Conservation (phyloP, 1,284 basidiomycete species). For the Fomes fomentarius region DNA sequence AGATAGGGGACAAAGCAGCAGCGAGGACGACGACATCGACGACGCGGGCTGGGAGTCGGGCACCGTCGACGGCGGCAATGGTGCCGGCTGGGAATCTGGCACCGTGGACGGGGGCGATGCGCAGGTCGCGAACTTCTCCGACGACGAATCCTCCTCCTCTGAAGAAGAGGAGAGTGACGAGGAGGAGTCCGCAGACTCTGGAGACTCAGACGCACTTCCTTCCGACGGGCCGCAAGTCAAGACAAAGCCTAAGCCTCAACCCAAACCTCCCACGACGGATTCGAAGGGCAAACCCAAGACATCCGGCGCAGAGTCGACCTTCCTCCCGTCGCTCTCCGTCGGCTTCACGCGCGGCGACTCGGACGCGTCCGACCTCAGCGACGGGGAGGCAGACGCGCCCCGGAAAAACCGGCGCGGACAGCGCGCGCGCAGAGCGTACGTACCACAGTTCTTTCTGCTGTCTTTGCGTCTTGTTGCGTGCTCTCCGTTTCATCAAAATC, state of each 20-base stretch:
- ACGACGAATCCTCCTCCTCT: slow-evolving; percentile 27
- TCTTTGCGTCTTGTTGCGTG: slow-evolving; percentile 1
- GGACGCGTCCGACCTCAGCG: slow-evolving; percentile 74
- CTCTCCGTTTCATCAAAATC: slow-evolving; percentile 5
- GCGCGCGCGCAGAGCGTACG: slow-evolving; percentile 88
- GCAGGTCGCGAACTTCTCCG: slow-evolving; percentile 16
- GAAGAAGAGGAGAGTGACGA: slow-evolving; percentile 27
- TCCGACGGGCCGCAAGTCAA: too few relatives aligned
- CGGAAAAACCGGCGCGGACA: slow-evolving; percentile 94
- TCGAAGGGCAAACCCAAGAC: slow-evolving; percentile 23
- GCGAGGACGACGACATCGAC: slow-evolving; percentile 26
- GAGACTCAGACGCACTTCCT: slow-evolving; percentile 29
- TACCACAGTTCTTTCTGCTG: slow-evolving; percentile 28
- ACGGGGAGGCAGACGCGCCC: slow-evolving; percentile 58
- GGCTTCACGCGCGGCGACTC: slow-evolving; percentile 85
- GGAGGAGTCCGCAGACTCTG: background rate
- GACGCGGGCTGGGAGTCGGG: slow-evolving; percentile 49
- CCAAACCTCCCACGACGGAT: slow-evolving; percentile 7
- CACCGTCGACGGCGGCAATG: slow-evolving; percentile 34
- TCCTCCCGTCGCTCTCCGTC: slow-evolving; percentile 86
- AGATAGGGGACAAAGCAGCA: slow-evolving; percentile 4
- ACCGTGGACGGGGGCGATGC: slow-evolving; percentile 29
- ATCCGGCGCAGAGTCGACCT: slow-evolving; percentile 63
- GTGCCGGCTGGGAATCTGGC: slow-evolving; percentile 37
- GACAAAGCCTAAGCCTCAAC: slow-evolving; percentile 13